Base-by-base conservation (phyloP, 768 basidiomycete species). In the Paxillus ammoniavirescens region DNA sequence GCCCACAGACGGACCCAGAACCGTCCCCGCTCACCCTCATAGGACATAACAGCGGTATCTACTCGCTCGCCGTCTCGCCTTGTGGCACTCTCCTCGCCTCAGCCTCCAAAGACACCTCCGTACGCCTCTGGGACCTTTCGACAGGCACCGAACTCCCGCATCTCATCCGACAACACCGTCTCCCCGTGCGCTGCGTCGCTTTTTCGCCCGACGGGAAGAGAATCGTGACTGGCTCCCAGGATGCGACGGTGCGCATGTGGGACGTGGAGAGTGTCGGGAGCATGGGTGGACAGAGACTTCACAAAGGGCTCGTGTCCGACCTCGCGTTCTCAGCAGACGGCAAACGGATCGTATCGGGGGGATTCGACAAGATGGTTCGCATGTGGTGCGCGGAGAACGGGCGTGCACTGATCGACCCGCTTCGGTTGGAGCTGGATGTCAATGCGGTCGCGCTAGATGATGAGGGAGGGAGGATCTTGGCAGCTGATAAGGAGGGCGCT, bases 171-270 rank as follows among this genome's bases (percentile, higher is more conserved):
- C 69, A 57, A 35, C 68, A 69, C 46, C 64, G 60, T 40, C 42
- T 65, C 10, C 51, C 61, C 8, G 49, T 69, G 3, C 65, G 61
- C n/a, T 50, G 52, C 8, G 65, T 71, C 44, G 10, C 53, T 13
- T 71, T 73, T 43, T 61, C 70, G 8, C 58, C 42, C 13, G 61
- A 71, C 30, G 65, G 69, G 0, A 54, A 56, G 47, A 62, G 61
- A 13, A 53, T 71, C 17, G 56, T 71, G 35, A 72, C 71, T 9
- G 62, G 64, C 0, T 64, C 62, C 1, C 33, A 52, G 1, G 69
- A 71, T 13, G 40, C 50, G 40, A 65, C 56, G 5, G 61, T 72
- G 30, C 69, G 67, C 33, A 57, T 71, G 4, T 72, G 69, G 69
- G 67, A 72, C 47, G 43, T 62, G 1, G 62, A 65, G 43, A 64